Percentiles rank a stretch among this genome's conserved stretches.
Conservation (phyloP, 306 rosid genomes). For the Hylodesmum podocarpum region DNA sequence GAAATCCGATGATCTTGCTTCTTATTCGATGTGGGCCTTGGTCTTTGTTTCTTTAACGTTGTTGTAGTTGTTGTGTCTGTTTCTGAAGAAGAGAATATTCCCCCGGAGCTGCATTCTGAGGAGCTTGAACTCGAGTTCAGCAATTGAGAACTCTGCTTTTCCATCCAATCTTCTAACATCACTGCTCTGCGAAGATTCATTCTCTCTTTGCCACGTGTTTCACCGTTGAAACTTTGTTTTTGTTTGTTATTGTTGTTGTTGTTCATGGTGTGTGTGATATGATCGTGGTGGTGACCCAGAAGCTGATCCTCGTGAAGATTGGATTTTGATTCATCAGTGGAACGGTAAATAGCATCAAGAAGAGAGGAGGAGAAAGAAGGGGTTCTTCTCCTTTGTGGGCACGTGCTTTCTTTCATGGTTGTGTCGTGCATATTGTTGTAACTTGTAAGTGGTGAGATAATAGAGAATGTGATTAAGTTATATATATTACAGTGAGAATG, state of each 20-base stretch:
- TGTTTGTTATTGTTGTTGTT: no score
- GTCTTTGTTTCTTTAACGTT: conserved; percentile 28
- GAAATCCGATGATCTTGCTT: conserved; percentile 8
- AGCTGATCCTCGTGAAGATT: conserved; percentile 34
- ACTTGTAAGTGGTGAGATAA: no score
- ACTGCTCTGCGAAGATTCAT: conserved; percentile 49
- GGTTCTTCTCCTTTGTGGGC: conserved; percentile 62
- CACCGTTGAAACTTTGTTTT: conserved; percentile 1
- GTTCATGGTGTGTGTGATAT: not conserved
- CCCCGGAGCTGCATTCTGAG: conserved; percentile 65
- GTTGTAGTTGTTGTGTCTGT: conserved; percentile 51
- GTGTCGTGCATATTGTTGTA: conserved; percentile 43
- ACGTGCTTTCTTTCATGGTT: conserved; percentile 7
- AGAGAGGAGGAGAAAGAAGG: conserved; percentile 74
- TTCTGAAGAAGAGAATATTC: conserved; percentile 64
- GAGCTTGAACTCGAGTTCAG: conserved; percentile 56
- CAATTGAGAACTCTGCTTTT: conserved; percentile 46
- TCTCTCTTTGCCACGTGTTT: conserved; percentile 20
- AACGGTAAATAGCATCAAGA: conserved; percentile 59
- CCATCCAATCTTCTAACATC: conserved; percentile 67
- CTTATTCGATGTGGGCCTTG: conserved; percentile 30
- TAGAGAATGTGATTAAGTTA: not conserved
- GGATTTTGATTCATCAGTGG: conserved; percentile 56
- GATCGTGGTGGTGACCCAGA: conserved; percentile 22
- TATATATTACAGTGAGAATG: not conserved